Conservation (phyloP, 2,329 filamentous ascomycete species). For the Orbilia oligospora region DNA sequence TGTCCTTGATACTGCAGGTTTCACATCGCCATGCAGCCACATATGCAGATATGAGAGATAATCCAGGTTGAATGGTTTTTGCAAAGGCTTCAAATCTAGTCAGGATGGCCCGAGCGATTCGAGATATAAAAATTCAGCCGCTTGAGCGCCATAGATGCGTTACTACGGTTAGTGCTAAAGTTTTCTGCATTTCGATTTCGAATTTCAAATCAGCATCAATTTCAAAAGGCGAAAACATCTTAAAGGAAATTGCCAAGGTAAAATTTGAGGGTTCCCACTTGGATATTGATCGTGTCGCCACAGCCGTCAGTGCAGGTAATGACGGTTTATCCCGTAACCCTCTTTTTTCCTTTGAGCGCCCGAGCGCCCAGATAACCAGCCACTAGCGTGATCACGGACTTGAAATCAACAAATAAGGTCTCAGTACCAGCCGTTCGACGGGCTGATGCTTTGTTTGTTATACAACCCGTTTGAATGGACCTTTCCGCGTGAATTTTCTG, state of each 20-base stretch:
- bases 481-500: conserved; percentile 26
- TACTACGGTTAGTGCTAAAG: no score
- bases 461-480: conserved; percentile 8
- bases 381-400: conserved; percentile 1
- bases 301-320: conserved; percentile 14
- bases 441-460: neutral
- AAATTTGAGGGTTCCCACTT: neutral
- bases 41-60: neutral
- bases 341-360: neutral
- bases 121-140: conserved; percentile 7
- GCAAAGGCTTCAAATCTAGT: neutral
- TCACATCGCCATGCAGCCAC: neutral
- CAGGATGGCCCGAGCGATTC: neutral
- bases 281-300: neutral
- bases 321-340: conserved; percentile 11
- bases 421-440: conserved; percentile 13
- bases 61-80: neutral
- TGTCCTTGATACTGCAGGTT: neutral
- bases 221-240: neutral
- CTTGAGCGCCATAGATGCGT: neutral
- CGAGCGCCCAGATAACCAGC: conserved; percentile 8
- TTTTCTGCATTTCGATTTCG: no score
- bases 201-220: neutral
- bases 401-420: conserved; percentile 8
- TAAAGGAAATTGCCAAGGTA: conserved; percentile 5